phyloP scores from a whole-genome alignment of 768 basidiomycete genomes.

The Panus rudis region DNA sequence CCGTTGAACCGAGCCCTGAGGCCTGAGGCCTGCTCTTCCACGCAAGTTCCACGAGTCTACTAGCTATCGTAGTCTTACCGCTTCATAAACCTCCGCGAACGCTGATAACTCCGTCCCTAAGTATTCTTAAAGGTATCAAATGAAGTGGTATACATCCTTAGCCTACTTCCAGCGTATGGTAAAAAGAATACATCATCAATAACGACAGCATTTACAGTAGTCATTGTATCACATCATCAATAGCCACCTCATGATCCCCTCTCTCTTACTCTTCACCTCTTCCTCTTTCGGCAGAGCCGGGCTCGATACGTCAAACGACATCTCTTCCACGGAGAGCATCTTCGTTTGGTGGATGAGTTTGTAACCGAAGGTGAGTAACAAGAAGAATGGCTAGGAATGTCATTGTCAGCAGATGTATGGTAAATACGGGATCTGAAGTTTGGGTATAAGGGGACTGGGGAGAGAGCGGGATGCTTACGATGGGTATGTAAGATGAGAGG shows the following conservation, averaged over 20 bases:
- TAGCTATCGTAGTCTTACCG: no score
- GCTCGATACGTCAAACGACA: conserved; percentile 16
- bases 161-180: no score
- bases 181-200: no score
- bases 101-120: no score
- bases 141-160: no score
- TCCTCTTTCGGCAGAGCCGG: conserved; percentile 3
- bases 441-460: background rate
- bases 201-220: no score
- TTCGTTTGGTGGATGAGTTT: conserved; percentile 24
- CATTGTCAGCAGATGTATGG: background rate
- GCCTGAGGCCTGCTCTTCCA: no score
- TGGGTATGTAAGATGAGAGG: conserved; percentile 20
- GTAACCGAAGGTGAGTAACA: conserved; percentile 21
- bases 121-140: no score
- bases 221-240: conserved; percentile 6
- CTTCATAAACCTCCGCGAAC: no score
- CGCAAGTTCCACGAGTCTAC: no score
- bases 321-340: conserved; percentile 18
- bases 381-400: conserved; percentile 16
- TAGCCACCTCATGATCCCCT: conserved; percentile 10
- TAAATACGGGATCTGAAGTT: background rate
- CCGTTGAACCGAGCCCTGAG: no score
- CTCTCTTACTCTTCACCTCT: conserved; percentile 3
- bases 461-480: conserved; percentile 11